Base-by-base conservation (phyloP, 805 yeast genomes). In the Diddensiella transvaalensis region DNA sequence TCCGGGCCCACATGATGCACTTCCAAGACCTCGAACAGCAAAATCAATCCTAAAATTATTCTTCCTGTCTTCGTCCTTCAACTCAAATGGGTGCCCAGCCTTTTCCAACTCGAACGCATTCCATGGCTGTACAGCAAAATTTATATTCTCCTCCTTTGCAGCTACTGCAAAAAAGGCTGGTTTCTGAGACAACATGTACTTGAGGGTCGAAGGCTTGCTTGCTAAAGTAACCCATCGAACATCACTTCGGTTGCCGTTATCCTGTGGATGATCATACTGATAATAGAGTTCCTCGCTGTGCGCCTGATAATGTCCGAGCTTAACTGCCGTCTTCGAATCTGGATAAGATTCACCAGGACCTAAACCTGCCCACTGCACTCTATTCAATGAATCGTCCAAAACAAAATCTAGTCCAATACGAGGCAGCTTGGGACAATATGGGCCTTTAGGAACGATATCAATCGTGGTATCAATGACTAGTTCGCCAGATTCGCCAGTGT, bases 201-300 rank as follows among this genome's bases (percentile, higher is more conserved):
- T 35, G 21, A 15, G 17, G 32, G 30, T 37, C 6, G 39, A 6
- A 3, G 37, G 30, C 32, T 40, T 30, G 6, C 21, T 15, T 5
- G 17, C 35, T 2, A 47, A 35, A 3, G 47, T 29, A 3, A 43
- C 51, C 70, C 69, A 66, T 13, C 62, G 54, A 8, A 67, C 63
- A 38, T 60, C 69, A 22, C 57, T 53, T 26, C 65, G 65, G 49
- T 67, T 68, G 22, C 71, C 71, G 44, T 61, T 63, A 38, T 68
- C 71, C 52, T 68, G 72, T 1, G 72, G 71, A 35, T 57, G 64
- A 13, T 67, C 70, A 49, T 67, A 68, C 22, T 42, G 40, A 36
- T 53, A 57, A 44, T 59, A 61, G 18, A 65, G 51, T 0, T 56
- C 54, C 3, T 40, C 49, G 17, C 50, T 55, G 2, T 49, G 26